These are phyloP conservation scores for Stevia rebaudiana DNA, from an alignment of 140 eudicot species.

Conservation along the genomic window DNA sequence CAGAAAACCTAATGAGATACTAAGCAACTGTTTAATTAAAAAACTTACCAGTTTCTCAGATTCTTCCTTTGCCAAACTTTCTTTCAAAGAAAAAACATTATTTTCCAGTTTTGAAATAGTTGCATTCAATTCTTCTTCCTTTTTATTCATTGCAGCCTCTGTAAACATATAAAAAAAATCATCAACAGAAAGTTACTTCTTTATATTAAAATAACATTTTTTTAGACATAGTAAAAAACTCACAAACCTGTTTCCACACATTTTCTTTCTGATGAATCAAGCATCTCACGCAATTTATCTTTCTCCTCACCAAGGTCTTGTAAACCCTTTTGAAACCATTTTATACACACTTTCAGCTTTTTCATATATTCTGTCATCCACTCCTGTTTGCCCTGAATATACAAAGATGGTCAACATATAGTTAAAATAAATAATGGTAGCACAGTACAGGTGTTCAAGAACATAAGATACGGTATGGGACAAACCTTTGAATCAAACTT, in stretches of 20 bases:
- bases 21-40: background rate
- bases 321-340: constrained; percentile 53
- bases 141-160: constrained; percentile 43
- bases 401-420: background rate
- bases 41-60: constrained; percentile 54
- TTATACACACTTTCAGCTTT: constrained; percentile 48
- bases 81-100: constrained; percentile 44
- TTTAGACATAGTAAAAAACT: background rate
- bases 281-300: constrained; percentile 32
- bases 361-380: constrained; percentile 37
- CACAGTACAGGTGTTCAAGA: constrained; percentile 1
- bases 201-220: background rate
- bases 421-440: constrained; percentile 13
- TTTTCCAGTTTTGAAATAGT: constrained; percentile 49
- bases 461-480: background rate
- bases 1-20: background rate
- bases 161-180: constrained; percentile 1
- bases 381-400: constrained; percentile 35
- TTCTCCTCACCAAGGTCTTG: constrained; percentile 36
- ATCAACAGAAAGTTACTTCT: background rate
- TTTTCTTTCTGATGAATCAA: constrained; percentile 44
- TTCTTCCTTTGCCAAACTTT: constrained; percentile 56
- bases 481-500: constrained; percentile 57
- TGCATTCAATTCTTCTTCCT: constrained; percentile 48
- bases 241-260: constrained; percentile 40